Evolutionary conservation across 2,329 filamentous ascomycete species (phyloP).

Genomic region (Didymella lethalis): DNA sequence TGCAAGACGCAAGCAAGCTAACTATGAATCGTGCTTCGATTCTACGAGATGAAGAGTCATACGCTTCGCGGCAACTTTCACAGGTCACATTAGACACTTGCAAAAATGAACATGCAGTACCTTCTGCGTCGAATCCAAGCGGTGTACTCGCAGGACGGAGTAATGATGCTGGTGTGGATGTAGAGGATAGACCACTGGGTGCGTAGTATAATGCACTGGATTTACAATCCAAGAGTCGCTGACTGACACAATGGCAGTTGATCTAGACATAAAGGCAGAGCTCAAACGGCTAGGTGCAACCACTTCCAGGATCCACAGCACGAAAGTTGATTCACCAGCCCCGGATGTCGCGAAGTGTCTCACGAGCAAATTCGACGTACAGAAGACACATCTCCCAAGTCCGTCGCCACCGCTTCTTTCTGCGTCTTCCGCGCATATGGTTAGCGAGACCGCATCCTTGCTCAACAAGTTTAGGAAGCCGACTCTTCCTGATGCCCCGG

Average conservation of each 20-base stretch:
- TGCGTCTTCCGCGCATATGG: background rate
- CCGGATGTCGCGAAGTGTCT: background rate
- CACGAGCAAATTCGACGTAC: background rate
- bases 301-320: background rate
- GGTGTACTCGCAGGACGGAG: background rate
- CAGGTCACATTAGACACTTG: background rate
- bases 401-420: conserved; percentile 7
- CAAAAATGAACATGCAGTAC: background rate
- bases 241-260: background rate
- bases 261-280: background rate
- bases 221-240: background rate
- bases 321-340: background rate
- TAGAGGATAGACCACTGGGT: conserved; percentile 6
- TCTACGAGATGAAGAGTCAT: background rate
- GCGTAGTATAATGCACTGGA: background rate
- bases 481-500: background rate
- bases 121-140: background rate
- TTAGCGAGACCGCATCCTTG: background rate
- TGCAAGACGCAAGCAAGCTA: background rate
- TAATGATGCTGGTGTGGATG: background rate
- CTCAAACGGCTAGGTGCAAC: background rate
- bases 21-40: background rate
- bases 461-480: conserved; percentile 24
- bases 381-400: background rate
- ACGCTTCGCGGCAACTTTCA: background rate